These are phyloP conservation scores for Psilocybe tampanensis DNA, from an alignment of 768 basidiomycete species.

Conservation along the genomic window DNA sequence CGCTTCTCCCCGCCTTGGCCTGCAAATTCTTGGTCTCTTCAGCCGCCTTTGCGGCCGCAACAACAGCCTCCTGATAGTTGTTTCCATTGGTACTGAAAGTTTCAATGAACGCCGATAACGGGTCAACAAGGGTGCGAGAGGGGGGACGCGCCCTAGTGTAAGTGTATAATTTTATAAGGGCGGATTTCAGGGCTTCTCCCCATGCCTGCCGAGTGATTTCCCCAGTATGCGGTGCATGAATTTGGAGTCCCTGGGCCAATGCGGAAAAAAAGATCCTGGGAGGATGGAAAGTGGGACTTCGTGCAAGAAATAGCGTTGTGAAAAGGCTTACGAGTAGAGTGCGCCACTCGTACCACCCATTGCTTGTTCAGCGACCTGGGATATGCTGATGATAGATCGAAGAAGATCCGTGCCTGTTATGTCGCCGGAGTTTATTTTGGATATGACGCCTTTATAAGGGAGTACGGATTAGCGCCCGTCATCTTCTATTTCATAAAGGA, in stretches of 20 bases:
- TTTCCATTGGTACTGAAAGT: slow-evolving; percentile 33
- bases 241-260: slow-evolving; percentile 72
- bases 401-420: slow-evolving; percentile 69
- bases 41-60: slow-evolving; percentile 65
- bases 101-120: slow-evolving; percentile 75
- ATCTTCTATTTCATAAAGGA: neutral
- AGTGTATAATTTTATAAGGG: slow-evolving; percentile 66
- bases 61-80: slow-evolving; percentile 45
- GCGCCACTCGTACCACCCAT: slow-evolving; percentile 96
- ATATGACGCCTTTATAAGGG: slow-evolving; percentile 52
- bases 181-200: slow-evolving; percentile 57
- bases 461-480: neutral
- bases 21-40: slow-evolving; percentile 73
- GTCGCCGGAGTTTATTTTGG: slow-evolving; percentile 52
- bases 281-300: neutral
- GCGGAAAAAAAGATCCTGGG: slow-evolving; percentile 89
- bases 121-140: slow-evolving; percentile 92
- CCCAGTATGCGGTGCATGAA: slow-evolving; percentile 29
- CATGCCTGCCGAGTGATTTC: slow-evolving; percentile 57
- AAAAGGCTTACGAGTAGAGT: slow-evolving; percentile 74
- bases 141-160: slow-evolving; percentile 91
- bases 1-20: slow-evolving; percentile 87
- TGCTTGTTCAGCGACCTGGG: slow-evolving; percentile 74
- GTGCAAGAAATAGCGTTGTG: neutral
- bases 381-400: slow-evolving; percentile 63